Evolutionary conservation across 352 stramenopile genomes (phyloP), one percentile per base, ranked within the genome.

Genomic region (Phytophthora pseudosyringae): DNA sequence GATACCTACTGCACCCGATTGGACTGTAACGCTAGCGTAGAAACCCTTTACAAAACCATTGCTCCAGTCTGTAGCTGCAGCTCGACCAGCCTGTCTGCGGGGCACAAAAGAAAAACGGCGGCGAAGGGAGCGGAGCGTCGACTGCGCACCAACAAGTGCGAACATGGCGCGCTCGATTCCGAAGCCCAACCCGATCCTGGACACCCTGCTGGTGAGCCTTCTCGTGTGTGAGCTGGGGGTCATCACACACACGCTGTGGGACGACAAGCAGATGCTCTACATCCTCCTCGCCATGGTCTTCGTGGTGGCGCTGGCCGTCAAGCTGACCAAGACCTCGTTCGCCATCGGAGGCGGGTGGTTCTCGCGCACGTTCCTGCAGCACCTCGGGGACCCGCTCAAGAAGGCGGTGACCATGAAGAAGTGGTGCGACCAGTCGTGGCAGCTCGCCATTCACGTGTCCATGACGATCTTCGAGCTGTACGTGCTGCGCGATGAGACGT

Each of bases 391-490:
- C 60, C 89, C 89, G 35, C 72, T 97, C 15, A 85, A 84, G 69
- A 95, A 95, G 69, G 44, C 73, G 21, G 66, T 93, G 62, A 84
- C 87, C 32, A 91, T 94, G 82, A 92, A 93, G 65, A 97, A 97
- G 68, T 97, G 88, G 80, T 89, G 78, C 40, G 88, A 95, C 58
- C 89, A 97, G 80, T 93, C 86, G 25, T 97, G 89, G 89, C 88
- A 95, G 64, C 71, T 96, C 25, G 80, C 62, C 40, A 91, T 95
- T 70, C 89, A 97, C 68, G 73, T 80, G 32, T 87, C 76, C 18
- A 94, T 97, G 86, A 86, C 86, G 12, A 78, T 92, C 64, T 90
- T 93, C 57, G 89, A 95, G 72, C 73, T 91, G 47, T 69, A 90
- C 49, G 82, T 97, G 47, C 80, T 97, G 26, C 75, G 73, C 35